Base-by-base conservation (phyloP, 257 asterid genomes). In the Solanum raphanifolium region DNA sequence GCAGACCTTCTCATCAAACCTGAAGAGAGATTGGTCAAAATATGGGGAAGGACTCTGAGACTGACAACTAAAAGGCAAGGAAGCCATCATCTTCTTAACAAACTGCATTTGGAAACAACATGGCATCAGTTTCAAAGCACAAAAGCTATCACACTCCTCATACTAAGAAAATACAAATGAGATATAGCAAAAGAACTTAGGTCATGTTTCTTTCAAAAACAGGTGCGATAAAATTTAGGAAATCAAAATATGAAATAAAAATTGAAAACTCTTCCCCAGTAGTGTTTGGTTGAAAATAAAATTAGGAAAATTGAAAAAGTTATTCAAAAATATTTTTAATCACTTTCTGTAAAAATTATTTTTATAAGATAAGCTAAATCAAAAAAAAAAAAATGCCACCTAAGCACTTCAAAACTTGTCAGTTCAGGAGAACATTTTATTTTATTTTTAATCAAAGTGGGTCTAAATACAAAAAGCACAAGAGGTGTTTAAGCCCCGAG, bases 11-110 rank as follows among this genome's bases (percentile, higher is more conserved):
- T 97, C 99, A 89, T 97, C 99, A 55, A 93, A 95, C 85, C 99
- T 94, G 91, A 93, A 97, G 88, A 97, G 98, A 82, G 98, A 92
- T 86, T 97, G 99, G 83, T 97, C 99, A 83, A 97, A 97, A 89
- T 97, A 97, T 35, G 99, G 97, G n/a, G 99, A 97, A 32, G 99
- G 99, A 86, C 99, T 97, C 91, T 92, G 98, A 82, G 98, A 95
- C 91, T 97, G 99, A 84, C 98, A 97, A 88, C 92, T 92, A 88
- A 90, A 90, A 83, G 99, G 99, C 92, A 97, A 88, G 87, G 93
- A 86, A 89, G 93, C 86, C 83, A 97, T 87, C 94, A 97, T 93
- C 94, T 93, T 95, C 96, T 94, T 96, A 89, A 95, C 96, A 92
- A 95, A 95, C 99, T 97, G 94, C 92, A 91, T 91, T 48, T 38